Conservation (phyloP, 768 basidiomycete genomes). For the Suillus subluteus region DNA sequence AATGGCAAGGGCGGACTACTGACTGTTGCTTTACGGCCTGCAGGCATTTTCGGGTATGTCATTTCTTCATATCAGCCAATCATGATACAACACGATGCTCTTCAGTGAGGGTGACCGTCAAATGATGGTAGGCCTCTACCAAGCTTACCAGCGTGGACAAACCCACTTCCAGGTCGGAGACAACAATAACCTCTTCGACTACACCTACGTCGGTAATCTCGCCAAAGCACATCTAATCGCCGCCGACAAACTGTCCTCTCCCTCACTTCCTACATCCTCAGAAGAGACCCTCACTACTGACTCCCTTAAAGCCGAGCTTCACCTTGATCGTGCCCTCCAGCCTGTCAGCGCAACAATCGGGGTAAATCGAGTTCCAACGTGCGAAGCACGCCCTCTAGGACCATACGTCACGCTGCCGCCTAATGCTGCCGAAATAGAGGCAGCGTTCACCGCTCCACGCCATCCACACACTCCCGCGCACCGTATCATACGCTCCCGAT, state of each 20-base stretch:
- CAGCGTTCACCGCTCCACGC: constrained; percentile 54
- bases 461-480: constrained; percentile 41
- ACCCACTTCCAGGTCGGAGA: constrained; percentile 93
- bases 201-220: constrained; percentile 96
- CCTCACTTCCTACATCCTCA: constrained; percentile 47
- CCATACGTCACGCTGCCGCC: constrained; percentile 70
- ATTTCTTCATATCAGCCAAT: background rate
- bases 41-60: constrained; percentile 93
- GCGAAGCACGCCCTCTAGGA: constrained; percentile 78
- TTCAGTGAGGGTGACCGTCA: constrained; percentile 90
- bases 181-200: constrained; percentile 93
- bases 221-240: constrained; percentile 94
- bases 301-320: constrained; percentile 37
- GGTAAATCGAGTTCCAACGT: constrained; percentile 73
- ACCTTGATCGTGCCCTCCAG: constrained; percentile 56
- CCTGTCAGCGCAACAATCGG: constrained; percentile 68
- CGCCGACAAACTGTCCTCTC: constrained; percentile 77
- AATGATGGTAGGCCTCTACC: constrained; percentile 74
- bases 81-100: constrained; percentile 1
- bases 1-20: constrained; percentile 84
- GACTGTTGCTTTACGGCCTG: constrained; percentile 89
- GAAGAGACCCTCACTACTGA: constrained; percentile 15
- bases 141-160: constrained; percentile 79
- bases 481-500: constrained; percentile 74
- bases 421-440: constrained; percentile 59